Conservation (phyloP, 108 stramenopile species). For the Stephanodiscus triporus region DNA sequence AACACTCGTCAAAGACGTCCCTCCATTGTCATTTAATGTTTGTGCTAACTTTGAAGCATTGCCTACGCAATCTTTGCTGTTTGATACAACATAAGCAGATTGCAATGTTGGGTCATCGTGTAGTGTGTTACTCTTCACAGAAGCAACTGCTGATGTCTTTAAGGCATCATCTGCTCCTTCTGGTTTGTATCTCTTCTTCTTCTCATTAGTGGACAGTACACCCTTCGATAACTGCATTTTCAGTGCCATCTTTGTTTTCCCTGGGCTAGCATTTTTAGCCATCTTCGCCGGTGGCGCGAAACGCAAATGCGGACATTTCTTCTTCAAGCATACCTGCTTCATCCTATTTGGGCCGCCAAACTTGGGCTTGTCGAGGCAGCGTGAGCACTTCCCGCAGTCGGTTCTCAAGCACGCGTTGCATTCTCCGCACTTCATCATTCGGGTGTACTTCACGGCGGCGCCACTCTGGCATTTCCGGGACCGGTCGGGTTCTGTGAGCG, state of each 20-base stretch:
- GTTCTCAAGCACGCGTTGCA: slow-evolving; percentile 38
- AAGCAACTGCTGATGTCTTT: no score
- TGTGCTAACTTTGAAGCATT: background rate
- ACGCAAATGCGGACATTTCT: slow-evolving; percentile 39
- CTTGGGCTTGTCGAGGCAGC: slow-evolving; percentile 40
- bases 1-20: background rate
- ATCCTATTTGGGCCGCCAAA: slow-evolving; percentile 36
- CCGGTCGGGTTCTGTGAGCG: slow-evolving; percentile 28
- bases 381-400: slow-evolving; percentile 42
- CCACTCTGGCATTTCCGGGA: slow-evolving; percentile 56
- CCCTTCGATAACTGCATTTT: no score
- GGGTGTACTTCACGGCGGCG: slow-evolving; percentile 38
- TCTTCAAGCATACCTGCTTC: slow-evolving; percentile 35
- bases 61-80: background rate
- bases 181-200: slow-evolving; percentile 5
- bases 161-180: no score
- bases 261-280: slow-evolving; percentile 10
- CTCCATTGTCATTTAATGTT: background rate
- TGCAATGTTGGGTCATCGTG: background rate
- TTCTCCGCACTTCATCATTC: slow-evolving; percentile 47
- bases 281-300: slow-evolving; percentile 41
- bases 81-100: background rate
- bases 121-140: no score
- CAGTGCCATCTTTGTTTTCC: slow-evolving; percentile 11
- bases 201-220: background rate